phyloP scores from a whole-genome alignment of 106 monocot genomes.

The Dactylorhiza incarnata region DNA sequence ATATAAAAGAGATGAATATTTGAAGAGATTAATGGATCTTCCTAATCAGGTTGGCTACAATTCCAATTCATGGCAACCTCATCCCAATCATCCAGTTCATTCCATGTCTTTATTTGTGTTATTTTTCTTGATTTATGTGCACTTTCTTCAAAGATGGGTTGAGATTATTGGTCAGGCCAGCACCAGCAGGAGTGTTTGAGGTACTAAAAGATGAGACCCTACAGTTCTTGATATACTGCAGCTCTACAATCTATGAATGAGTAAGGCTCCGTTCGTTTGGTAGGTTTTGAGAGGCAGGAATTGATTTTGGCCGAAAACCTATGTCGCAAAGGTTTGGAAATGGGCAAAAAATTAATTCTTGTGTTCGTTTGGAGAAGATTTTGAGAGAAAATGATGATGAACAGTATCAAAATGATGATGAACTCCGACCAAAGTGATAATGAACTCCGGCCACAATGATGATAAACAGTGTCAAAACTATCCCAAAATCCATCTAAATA shows the following conservation, averaged over 20 bases:
- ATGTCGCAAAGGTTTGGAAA: too few relatives aligned
- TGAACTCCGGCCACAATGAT: too few relatives aligned
- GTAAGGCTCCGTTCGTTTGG: too few relatives aligned
- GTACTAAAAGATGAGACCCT: conserved; percentile 85
- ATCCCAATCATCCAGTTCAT: neutral
- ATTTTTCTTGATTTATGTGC: neutral
- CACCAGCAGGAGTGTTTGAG: conserved; percentile 83
- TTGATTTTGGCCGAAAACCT: too few relatives aligned
- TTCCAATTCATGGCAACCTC: neutral
- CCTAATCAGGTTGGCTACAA: conserved; percentile 67
- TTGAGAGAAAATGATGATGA: too few relatives aligned
- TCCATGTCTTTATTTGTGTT: neutral
- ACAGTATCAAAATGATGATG: too few relatives aligned
- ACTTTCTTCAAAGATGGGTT: conserved; percentile 66
- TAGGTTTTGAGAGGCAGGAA: too few relatives aligned
- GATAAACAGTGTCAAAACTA: too few relatives aligned
- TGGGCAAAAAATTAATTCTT: too few relatives aligned
- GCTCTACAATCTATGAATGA: conserved; percentile 28
- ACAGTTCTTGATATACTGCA: conserved; percentile 93
- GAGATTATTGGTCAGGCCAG: conserved; percentile 98
- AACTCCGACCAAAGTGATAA: too few relatives aligned
- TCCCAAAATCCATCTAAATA: too few relatives aligned
- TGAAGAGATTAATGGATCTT: conserved; percentile 95
- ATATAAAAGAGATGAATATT: conserved; percentile 88
- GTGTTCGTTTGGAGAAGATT: too few relatives aligned